These are phyloP conservation scores for Lentinula raphanica DNA, from an alignment of 768 basidiomycete species.

Conservation along the genomic window DNA sequence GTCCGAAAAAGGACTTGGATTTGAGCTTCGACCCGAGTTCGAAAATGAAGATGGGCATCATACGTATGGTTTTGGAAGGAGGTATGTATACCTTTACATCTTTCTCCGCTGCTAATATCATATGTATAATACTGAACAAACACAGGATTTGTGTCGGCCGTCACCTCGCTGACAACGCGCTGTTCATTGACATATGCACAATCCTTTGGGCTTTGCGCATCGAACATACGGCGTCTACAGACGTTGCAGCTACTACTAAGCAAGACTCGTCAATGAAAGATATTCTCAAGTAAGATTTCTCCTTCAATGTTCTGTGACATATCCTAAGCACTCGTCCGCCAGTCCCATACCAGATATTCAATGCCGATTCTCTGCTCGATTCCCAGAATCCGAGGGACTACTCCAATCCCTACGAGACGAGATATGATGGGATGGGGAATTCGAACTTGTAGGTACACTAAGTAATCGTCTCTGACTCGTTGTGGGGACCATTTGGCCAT, in stretches of 20 bases:
- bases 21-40: neutral
- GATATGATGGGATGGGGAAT: no score
- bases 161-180: conserved; percentile 1
- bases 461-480: no score
- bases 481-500: no score
- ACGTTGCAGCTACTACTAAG: no score
- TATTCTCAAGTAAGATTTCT: neutral
- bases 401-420: neutral
- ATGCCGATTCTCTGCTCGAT: neutral
- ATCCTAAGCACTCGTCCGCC: neutral
- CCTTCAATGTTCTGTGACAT: neutral
- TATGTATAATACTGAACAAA: no score
- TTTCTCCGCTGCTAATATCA: no score
- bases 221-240: neutral
- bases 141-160: neutral
- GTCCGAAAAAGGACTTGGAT: neutral
- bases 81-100: no score
- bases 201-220: neutral
- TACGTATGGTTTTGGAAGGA: conserved; percentile 4
- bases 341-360: conserved; percentile 1
- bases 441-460: no score
- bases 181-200: conserved; percentile 1
- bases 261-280: no score
- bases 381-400: neutral
- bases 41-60: neutral